phyloP scores from a whole-genome alignment of 2,329 filamentous ascomycete species.

The Calonectria honghensis region DNA sequence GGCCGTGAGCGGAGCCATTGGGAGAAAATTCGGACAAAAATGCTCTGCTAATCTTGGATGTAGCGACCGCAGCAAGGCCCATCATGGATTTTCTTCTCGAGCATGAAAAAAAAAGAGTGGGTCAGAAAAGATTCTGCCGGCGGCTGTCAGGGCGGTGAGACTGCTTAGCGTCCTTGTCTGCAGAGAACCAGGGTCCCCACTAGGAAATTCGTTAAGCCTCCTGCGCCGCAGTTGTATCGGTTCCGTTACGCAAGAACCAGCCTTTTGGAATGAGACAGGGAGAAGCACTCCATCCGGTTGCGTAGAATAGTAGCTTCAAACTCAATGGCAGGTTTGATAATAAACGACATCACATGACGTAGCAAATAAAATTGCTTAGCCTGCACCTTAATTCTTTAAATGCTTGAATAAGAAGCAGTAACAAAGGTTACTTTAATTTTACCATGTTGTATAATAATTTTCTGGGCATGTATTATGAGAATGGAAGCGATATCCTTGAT shows the following conservation, averaged over 20 bases:
- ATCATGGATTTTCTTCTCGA: constrained; percentile 18
- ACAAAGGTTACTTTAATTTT: constrained; percentile 13
- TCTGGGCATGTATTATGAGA: not conserved
- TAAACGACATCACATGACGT: not conserved
- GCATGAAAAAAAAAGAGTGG: constrained; percentile 35
- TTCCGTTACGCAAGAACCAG: constrained; percentile 11
- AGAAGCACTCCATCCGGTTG: constrained; percentile 5
- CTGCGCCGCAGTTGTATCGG: constrained; percentile 20
- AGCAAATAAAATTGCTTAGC: not conserved
- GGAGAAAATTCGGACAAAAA: constrained; percentile 2
- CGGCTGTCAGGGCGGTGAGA: constrained; percentile 11
- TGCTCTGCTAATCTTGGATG: not conserved
- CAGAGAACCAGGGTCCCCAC: constrained; percentile 18
- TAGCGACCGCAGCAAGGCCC: constrained; percentile 4
- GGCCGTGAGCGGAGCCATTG: constrained; percentile 49
- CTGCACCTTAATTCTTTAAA: not conserved
- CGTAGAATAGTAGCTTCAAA: not conserved
- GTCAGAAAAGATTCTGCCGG: constrained; percentile 10
- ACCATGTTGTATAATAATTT: constrained; percentile 2
- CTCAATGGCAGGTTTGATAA: not conserved
- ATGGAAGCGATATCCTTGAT: not conserved
- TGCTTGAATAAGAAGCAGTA: not conserved
- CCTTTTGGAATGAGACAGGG: constrained; percentile 11
- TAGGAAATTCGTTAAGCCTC: constrained; percentile 6
- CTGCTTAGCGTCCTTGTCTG: not conserved